These are phyloP conservation scores for Aureobasidium sp. DNA, from an alignment of 2,329 filamentous ascomycete genomes.

Conservation along the genomic window DNA sequence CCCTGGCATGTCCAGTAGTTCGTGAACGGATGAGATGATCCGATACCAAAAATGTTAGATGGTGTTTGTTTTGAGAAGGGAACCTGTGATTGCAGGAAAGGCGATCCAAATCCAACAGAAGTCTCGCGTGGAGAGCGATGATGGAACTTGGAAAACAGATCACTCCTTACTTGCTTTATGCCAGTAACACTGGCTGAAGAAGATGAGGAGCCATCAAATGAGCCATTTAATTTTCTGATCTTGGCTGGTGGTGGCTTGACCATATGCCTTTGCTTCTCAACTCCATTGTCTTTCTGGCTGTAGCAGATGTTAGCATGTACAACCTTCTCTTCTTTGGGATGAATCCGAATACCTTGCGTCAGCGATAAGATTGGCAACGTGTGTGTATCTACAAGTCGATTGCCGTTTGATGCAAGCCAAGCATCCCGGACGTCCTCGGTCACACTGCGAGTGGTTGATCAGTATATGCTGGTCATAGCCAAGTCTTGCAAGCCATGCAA, in stretches of 20 bases:
- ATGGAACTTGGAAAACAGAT: constrained; percentile 11
- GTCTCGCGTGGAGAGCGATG: constrained; percentile 4
- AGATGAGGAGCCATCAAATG: constrained; percentile 10
- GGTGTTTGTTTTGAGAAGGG: constrained; percentile 64
- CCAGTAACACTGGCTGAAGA: not conserved
- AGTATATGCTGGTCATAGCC: constrained; percentile 6
- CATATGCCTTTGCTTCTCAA: constrained; percentile 19
- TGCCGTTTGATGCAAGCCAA: constrained; percentile 65
- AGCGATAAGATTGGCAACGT: constrained; percentile 64
- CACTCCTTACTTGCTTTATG: constrained; percentile 10
- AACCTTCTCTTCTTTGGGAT: not conserved
- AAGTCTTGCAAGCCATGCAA: not conserved
- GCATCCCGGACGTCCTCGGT: constrained; percentile 57
- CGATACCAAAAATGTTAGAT: constrained; percentile 75
- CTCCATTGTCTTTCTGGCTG: not conserved
- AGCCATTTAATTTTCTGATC: constrained; percentile 25
- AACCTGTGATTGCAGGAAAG: constrained; percentile 61
- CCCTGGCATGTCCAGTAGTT: constrained; percentile 78
- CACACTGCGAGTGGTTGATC: constrained; percentile 49
- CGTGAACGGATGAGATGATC: constrained; percentile 69
- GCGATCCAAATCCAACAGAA: constrained; percentile 37
- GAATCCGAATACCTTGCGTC: constrained; percentile 51
- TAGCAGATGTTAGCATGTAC: not conserved
- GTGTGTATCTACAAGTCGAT: constrained; percentile 67
- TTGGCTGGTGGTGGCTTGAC: constrained; percentile 31